Percentiles rank a stretch among this genome's conserved stretches.
phyloP scores from a whole-genome alignment of 2,329 filamentous ascomycete species.

The Phoma sp. region DNA sequence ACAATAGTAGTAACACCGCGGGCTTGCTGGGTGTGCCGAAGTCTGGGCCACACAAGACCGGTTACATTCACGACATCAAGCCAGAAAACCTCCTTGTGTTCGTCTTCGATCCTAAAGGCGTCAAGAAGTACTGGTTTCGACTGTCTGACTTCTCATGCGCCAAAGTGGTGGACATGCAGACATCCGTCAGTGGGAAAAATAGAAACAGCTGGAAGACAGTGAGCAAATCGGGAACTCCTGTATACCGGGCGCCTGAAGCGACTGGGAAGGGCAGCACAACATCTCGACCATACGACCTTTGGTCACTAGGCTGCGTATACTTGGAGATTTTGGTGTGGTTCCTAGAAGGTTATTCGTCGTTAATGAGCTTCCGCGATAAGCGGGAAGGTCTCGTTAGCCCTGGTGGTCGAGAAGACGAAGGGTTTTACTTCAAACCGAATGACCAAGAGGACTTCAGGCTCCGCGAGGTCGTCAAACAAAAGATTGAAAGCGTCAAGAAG shows the following conservation, averaged over 20 bases:
- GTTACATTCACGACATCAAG: constrained; percentile 12
- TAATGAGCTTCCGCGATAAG: background rate
- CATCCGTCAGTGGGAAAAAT: background rate
- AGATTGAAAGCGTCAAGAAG: background rate
- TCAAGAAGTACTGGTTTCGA: constrained; percentile 11
- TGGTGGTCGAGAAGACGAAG: background rate
- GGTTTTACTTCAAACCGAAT: background rate
- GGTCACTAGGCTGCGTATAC: constrained; percentile 5
- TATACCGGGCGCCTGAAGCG: constrained; percentile 8
- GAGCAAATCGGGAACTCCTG: background rate
- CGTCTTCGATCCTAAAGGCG: background rate
- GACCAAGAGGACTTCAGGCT: background rate
- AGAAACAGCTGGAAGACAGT: background rate
- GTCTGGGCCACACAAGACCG: background rate
- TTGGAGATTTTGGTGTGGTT: constrained; percentile 7
- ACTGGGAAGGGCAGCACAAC: background rate
- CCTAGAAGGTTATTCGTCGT: background rate
- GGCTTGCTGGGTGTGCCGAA: background rate
- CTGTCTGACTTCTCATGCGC: constrained; percentile 19
- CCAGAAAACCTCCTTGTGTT: constrained; percentile 7
- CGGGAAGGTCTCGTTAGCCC: background rate
- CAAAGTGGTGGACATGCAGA: background rate
- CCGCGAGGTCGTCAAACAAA: background rate
- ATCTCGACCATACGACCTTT: constrained; percentile 7
- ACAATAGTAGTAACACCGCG: rapidly evolving